phyloP scores from a whole-genome alignment of 371 early-diverging fungal genomes.

The Mucor irregularis region DNA sequence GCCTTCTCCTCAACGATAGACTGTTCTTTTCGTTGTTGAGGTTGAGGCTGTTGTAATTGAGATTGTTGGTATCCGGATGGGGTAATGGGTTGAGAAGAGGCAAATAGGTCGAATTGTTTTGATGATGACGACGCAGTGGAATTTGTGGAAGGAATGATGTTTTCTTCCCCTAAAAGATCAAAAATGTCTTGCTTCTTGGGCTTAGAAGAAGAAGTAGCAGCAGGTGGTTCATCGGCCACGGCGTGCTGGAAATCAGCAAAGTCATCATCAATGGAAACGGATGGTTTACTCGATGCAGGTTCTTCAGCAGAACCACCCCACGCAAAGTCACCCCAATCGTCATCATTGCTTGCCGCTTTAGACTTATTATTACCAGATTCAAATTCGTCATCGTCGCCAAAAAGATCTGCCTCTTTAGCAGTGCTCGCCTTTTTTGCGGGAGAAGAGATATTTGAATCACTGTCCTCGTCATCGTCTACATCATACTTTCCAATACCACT shows the following conservation, averaged over 20 bases:
- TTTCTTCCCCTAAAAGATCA: conserved; percentile 44
- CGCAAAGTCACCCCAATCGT: conserved; percentile 60
- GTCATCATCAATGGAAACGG: conserved; percentile 35
- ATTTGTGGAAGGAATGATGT: too few species aligned
- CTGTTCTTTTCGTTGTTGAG: conserved; percentile 7
- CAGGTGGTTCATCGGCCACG: conserved; percentile 22
- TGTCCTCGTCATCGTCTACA: conserved; percentile 23
- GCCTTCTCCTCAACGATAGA: not conserved
- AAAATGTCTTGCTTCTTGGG: conserved; percentile 36
- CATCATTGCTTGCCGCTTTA: conserved; percentile 17
- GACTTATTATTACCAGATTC: conserved; percentile 1
- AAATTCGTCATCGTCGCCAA: conserved; percentile 52
- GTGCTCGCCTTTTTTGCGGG: conserved; percentile 44
- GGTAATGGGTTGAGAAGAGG: conserved; percentile 10
- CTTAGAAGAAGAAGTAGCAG: conserved; percentile 1
- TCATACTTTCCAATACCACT: conserved; percentile 25
- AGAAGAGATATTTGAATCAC: conserved; percentile 6
- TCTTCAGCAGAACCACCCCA: conserved; percentile 24
- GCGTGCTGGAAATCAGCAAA: conserved; percentile 69
- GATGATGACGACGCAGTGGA: conserved; percentile 3
- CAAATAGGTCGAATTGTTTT: not conserved
- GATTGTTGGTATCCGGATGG: conserved; percentile 20
- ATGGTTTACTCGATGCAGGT: not conserved
- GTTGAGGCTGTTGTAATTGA: conserved; percentile 9
- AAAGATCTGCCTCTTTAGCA: too few species aligned